Evolutionary conservation across 2,329 filamentous ascomycete genomes (phyloP).

Genomic region (Aurifilum marmelostoma): DNA sequence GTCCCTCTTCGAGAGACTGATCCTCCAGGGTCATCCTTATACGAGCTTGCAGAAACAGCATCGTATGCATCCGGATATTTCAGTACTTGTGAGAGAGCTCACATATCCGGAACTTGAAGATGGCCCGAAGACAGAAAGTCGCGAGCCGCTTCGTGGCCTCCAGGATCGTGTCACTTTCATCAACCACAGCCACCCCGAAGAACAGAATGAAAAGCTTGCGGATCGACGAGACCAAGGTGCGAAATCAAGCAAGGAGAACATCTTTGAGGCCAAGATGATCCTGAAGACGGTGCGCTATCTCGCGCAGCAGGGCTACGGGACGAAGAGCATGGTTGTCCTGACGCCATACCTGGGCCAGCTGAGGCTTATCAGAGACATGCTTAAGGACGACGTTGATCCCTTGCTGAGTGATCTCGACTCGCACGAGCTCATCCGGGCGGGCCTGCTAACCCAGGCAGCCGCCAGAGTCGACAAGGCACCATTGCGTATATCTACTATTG

Average conservation of each 20-base stretch:
- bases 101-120: slow-evolving; percentile 67
- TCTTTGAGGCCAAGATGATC: slow-evolving; percentile 68
- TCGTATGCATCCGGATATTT: slow-evolving; percentile 71
- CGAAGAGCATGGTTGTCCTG: slow-evolving; percentile 66
- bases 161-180: slow-evolving; percentile 65
- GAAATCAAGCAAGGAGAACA: slow-evolving; percentile 63
- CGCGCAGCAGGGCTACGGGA: slow-evolving; percentile 71
- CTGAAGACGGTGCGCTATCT: slow-evolving; percentile 68
- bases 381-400: slow-evolving; percentile 63
- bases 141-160: slow-evolving; percentile 58
- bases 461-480: slow-evolving; percentile 54
- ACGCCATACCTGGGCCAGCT: slow-evolving; percentile 76
- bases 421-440: slow-evolving; percentile 63
- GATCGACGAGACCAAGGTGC: slow-evolving; percentile 55
- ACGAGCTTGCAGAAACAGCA: slow-evolving; percentile 64
- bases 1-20: slow-evolving; percentile 71
- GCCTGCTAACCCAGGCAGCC: slow-evolving; percentile 58
- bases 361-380: slow-evolving; percentile 54
- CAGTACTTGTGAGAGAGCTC: slow-evolving; percentile 56
- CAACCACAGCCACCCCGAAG: slow-evolving; percentile 63
- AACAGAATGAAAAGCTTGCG: slow-evolving; percentile 42
- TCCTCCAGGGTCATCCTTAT: slow-evolving; percentile 57
- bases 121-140: slow-evolving; percentile 49
- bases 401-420: slow-evolving; percentile 71
- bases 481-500: slow-evolving; percentile 70